These are phyloP conservation scores for Colletotrichum tropicale DNA, from an alignment of 2,329 filamentous ascomycete species.

Conservation along the genomic window DNA sequence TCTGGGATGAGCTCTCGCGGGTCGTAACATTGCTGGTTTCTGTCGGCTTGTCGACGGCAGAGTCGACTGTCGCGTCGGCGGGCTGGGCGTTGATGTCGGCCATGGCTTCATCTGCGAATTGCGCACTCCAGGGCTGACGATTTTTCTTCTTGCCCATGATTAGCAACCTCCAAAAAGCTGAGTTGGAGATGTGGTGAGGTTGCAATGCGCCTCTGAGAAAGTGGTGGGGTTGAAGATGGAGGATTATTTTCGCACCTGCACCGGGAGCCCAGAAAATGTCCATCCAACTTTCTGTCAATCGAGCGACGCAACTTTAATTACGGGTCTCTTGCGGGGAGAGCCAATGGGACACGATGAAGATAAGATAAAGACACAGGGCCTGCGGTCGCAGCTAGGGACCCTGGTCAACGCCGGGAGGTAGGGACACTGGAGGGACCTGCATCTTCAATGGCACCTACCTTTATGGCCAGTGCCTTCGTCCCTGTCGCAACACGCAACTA, in stretches of 20 bases:
- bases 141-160: slow-evolving; percentile 12
- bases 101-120: neutral
- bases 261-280: neutral
- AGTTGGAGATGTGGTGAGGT: neutral
- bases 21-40: neutral
- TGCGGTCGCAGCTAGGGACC: neutral
- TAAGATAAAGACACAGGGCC: neutral
- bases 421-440: neutral
- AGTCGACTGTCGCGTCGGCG: neutral
- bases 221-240: neutral
- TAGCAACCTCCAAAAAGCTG: neutral
- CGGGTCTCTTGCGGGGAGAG: neutral
- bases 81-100: neutral
- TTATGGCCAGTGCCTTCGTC: neutral
- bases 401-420: neutral
- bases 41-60: neutral
- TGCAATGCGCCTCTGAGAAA: neutral
- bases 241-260: neutral
- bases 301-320: neutral
- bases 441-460: neutral
- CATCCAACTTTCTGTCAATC: neutral
- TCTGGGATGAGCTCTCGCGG: slow-evolving; percentile 18
- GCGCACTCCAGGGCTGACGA: slow-evolving; percentile 4
- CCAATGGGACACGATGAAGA: neutral
- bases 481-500: neutral